phyloP scores from a whole-genome alignment of 2,329 filamentous ascomycete species.

The Purpureocillium lavendulum region DNA sequence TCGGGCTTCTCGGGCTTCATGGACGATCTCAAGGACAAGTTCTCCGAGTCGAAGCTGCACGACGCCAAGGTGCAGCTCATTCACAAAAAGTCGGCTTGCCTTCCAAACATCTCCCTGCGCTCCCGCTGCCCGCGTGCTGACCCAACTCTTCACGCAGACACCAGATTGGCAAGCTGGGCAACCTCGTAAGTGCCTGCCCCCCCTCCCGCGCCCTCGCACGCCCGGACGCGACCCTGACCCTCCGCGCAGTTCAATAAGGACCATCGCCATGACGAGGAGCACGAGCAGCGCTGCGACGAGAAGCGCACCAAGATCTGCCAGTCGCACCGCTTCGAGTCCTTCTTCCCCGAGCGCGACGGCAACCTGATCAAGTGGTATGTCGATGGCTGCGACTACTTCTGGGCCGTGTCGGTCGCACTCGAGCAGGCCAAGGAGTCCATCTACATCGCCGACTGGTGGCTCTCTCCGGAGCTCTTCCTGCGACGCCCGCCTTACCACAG shows the following conservation, averaged over 20 bases:
- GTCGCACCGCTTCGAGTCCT: conserved; percentile 78
- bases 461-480: conserved; percentile 81
- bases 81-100: conserved; percentile 49
- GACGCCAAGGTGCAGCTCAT: conserved; percentile 48
- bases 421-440: conserved; percentile 87
- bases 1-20: conserved; percentile 25
- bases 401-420: conserved; percentile 83
- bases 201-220: not conserved
- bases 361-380: conserved; percentile 97
- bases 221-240: not conserved
- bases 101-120: not conserved
- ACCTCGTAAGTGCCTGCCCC: conserved; percentile 36
- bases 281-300: conserved; percentile 74
- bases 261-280: conserved; percentile 88
- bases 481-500: conserved; percentile 74
- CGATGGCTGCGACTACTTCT: conserved; percentile 91
- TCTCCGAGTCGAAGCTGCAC: conserved; percentile 44
- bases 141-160: conserved; percentile 21
- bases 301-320: conserved; percentile 68
- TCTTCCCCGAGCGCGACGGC: conserved; percentile 75
- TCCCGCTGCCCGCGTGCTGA: not conserved
- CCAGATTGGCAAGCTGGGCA: conserved; percentile 54
- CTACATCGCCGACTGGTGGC: conserved; percentile 96
- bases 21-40: conserved; percentile 47
- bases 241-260: conserved; percentile 62